Conservation (phyloP, 306 rosid species). For the Macrotyloma uniflorum region DNA sequence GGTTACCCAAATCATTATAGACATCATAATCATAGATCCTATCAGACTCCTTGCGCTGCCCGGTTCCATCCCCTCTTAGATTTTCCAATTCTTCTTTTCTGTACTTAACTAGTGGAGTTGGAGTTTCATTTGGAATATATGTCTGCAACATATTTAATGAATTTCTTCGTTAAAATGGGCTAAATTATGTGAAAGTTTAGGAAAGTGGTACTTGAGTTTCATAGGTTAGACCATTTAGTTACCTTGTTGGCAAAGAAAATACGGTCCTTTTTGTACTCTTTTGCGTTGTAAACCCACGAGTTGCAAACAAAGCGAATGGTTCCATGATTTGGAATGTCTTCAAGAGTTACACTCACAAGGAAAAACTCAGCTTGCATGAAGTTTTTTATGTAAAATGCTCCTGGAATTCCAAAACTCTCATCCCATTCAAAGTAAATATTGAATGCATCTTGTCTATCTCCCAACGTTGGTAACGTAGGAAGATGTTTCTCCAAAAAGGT, state of each 20-base stretch:
- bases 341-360: conserved; percentile 63
- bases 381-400: conserved; percentile 56
- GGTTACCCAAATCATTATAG: conserved; percentile 70
- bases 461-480: conserved; percentile 46
- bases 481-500: conserved; percentile 53
- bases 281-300: conserved; percentile 67
- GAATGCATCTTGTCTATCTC: conserved; percentile 49
- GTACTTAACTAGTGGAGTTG: conserved; percentile 51
- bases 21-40: conserved; percentile 72
- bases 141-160: conserved; percentile 40
- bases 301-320: conserved; percentile 59
- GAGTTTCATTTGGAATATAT: conserved; percentile 69
- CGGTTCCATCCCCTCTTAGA: conserved; percentile 69
- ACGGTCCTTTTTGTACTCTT: conserved; percentile 44
- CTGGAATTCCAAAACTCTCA: conserved; percentile 56
- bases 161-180: background rate
- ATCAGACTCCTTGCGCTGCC: conserved; percentile 66
- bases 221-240: background rate
- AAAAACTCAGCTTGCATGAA: conserved; percentile 54
- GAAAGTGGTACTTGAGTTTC: too few relatives aligned
- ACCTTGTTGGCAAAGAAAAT: conserved; percentile 70
- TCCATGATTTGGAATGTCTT: conserved; percentile 55
- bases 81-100: conserved; percentile 57
- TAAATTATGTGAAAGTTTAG: background rate
- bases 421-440: conserved; percentile 53